phyloP scores from a whole-genome alignment of 2,329 filamentous ascomycete genomes.

The Xylaria sp. region DNA sequence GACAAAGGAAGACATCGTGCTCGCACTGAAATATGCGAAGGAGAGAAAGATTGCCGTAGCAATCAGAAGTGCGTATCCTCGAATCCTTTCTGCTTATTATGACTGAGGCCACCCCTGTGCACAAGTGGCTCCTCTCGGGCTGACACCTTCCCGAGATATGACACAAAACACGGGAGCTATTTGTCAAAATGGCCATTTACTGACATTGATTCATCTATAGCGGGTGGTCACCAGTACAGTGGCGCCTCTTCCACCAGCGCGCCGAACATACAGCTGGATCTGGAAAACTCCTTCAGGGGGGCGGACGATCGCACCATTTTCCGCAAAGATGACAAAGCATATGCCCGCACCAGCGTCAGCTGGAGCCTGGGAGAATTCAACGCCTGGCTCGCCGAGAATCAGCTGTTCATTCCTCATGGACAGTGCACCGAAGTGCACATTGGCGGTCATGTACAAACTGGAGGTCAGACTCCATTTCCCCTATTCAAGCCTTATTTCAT shows the following conservation, averaged over 20 bases:
- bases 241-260: conserved; percentile 50
- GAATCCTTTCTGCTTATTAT: too few species aligned
- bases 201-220: too few species aligned
- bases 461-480: conserved; percentile 36
- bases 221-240: conserved; percentile 53
- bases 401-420: conserved; percentile 49
- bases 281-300: conserved; percentile 43
- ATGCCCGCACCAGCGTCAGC: conserved; percentile 46
- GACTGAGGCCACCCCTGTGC: too few species aligned
- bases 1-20: conserved; percentile 46
- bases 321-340: conserved; percentile 39
- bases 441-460: conserved; percentile 52
- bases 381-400: conserved; percentile 43
- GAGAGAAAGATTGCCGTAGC: conserved; percentile 46
- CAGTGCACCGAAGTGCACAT: conserved; percentile 50
- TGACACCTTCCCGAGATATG: too few species aligned
- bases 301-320: conserved; percentile 37
- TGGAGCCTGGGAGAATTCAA: conserved; percentile 47
- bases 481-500: neutral
- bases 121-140: too few species aligned
- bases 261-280: conserved; percentile 50
- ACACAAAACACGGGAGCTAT: too few species aligned
- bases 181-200: too few species aligned
- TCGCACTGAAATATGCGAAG: conserved; percentile 45
- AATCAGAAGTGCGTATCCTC: conserved; percentile 37